Evolutionary conservation across 495 filamentous ascomycete genomes (phyloP), one percentile per base, ranked within the genome.

Genomic region (Hypoxylon lienhwacheense): DNA sequence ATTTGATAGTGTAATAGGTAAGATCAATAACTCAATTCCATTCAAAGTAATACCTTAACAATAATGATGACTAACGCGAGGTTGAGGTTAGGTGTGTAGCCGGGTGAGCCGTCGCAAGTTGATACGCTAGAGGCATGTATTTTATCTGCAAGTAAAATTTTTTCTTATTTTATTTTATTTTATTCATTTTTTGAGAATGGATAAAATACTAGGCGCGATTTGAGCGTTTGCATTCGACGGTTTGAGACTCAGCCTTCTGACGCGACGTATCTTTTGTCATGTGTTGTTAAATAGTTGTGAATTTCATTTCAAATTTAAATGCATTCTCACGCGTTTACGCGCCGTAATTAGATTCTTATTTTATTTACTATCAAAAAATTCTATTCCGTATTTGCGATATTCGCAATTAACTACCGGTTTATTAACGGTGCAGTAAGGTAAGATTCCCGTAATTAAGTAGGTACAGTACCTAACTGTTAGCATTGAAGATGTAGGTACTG

Each of bases 241-340:
- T 42, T 61, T 33, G 39, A 61, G n/a, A n/a, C n/a, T n/a, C n/a
- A n/a, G n/a, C n/a, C 57, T 47, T 59, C 51, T 61, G 31, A 61
- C 58, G 58, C 58, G 58, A 61, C 58, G 58, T 47, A 61, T 56
- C 51, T 43, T n/a, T n/a, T n/a, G n/a, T n/a, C n/a, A n/a, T n/a
- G 49, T 41, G 46, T 29, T 37, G 41, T 51, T 43, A 55, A 59
- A 59, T 59, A 36, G 46, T 31, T 59, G 50, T 54, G 45, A 50
- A 54, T 55, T 14, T 46, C 52, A 55, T n/a, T n/a, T n/a, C n/a
- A n/a, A n/a, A n/a, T 42, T 46, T 58, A 45, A 56, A 43, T 42
- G 19, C 44, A 44, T 44, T 44, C 49, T 53, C 43, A 55, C 53
- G 36, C 42, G 45, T 31, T 46, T 57, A 57, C 46, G 54, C 54